These are phyloP conservation scores for Monosporascus sp. DNA, from an alignment of 2,329 filamentous ascomycete species.

Conservation along the genomic window DNA sequence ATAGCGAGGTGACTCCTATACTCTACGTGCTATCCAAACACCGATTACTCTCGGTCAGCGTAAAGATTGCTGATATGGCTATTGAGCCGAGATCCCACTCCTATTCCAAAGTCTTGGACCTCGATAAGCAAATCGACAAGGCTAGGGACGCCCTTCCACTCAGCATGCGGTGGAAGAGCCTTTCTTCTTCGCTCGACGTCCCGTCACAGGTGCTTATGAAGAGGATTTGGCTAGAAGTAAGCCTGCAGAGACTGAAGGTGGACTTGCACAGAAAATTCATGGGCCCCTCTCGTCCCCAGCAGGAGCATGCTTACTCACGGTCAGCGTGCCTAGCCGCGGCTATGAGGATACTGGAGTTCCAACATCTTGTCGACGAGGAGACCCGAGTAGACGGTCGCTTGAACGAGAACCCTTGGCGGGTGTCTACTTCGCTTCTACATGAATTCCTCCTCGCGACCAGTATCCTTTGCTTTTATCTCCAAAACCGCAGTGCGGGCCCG, in stretches of 20 bases:
- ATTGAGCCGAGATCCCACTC: slow-evolving; percentile 11
- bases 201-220: slow-evolving; percentile 20
- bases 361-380: slow-evolving; percentile 20
- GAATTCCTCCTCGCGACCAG: slow-evolving; percentile 5
- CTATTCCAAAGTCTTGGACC: slow-evolving; percentile 14
- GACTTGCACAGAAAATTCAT: slow-evolving; percentile 27
- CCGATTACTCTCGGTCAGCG: slow-evolving; percentile 12
- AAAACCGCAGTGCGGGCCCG: slow-evolving; percentile 10
- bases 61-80: slow-evolving; percentile 10
- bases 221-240: slow-evolving; percentile 22
- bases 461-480: slow-evolving; percentile 29
- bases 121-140: slow-evolving; percentile 19
- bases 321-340: slow-evolving; percentile 18
- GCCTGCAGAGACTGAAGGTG: slow-evolving; percentile 24
- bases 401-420: neutral
- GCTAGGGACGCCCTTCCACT: slow-evolving; percentile 17
- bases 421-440: neutral
- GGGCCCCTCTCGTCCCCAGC: slow-evolving; percentile 8
- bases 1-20: slow-evolving; percentile 24
- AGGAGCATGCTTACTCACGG: slow-evolving; percentile 20
- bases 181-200: slow-evolving; percentile 17
- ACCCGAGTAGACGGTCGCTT: slow-evolving; percentile 4
- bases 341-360: slow-evolving; percentile 16
- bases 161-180: slow-evolving; percentile 14
- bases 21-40: slow-evolving; percentile 18